A percentile compares a stretch with the other conserved stretches of the same genome.
Evolutionary conservation across 2,329 filamentous ascomycete genomes (phyloP).

Genomic region (Paraconiothyrium sp.): DNA sequence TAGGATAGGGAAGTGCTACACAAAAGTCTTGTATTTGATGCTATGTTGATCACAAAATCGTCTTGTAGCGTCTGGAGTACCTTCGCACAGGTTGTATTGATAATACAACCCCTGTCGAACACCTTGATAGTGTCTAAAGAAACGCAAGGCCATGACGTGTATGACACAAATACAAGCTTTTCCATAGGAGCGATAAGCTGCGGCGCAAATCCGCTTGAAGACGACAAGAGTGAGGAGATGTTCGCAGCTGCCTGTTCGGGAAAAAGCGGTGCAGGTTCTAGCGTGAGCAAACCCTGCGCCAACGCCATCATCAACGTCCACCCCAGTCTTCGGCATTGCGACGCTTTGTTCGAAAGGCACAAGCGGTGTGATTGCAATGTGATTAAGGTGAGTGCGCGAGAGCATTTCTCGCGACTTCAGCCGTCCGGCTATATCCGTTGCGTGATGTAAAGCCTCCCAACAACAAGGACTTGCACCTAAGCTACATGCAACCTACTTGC

Average conservation of each 20-base stretch:
- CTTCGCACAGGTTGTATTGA: neutral
- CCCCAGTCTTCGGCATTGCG: neutral
- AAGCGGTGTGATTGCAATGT: neutral
- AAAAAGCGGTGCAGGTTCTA: neutral
- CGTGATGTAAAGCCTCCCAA: neutral
- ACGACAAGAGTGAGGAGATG: neutral
- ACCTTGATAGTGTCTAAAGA: neutral
- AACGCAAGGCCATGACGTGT: constrained; percentile 4
- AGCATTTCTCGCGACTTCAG: neutral
- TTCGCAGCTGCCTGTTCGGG: constrained; percentile 7
- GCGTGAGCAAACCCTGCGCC: constrained; percentile 1
- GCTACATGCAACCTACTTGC: too few species aligned
- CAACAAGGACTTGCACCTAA: neutral
- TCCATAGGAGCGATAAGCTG: constrained; percentile 4
- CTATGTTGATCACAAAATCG: neutral
- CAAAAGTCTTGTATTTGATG: constrained; percentile 2
- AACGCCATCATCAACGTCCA: neutral
- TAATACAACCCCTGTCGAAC: neutral
- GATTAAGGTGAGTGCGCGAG: neutral
- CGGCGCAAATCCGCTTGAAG: constrained; percentile 1
- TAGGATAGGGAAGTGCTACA: neutral
- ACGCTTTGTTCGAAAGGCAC: neutral
- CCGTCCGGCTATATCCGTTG: neutral
- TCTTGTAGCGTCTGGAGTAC: neutral
- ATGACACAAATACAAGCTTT: constrained; percentile 2